Conservation (phyloP, 108 stramenopile species). For the Conticribra guillardii region DNA sequence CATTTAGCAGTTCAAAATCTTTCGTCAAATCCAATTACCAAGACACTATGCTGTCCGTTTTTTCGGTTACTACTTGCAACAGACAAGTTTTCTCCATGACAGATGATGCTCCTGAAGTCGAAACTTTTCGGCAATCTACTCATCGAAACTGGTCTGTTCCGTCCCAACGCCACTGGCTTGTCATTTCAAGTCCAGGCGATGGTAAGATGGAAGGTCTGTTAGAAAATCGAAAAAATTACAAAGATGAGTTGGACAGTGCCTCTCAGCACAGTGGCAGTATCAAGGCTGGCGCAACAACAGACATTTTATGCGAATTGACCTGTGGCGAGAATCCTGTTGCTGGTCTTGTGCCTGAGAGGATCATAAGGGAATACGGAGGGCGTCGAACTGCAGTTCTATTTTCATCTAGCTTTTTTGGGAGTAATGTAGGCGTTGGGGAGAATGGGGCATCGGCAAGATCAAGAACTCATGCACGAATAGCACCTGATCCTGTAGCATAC, state of each 20-base stretch:
- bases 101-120: no score
- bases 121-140: no score
- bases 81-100: no score
- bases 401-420: conserved; percentile 46
- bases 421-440: conserved; percentile 9
- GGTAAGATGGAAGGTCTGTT: conserved; percentile 9
- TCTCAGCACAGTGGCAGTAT: conserved; percentile 31
- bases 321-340: conserved; percentile 50
- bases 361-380: conserved; percentile 56
- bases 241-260: conserved; percentile 25
- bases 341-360: conserved; percentile 62
- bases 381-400: conserved; percentile 55
- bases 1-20: conserved; percentile 15
- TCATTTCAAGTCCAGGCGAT: conserved; percentile 68
- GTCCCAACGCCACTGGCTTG: conserved; percentile 72
- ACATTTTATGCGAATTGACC: conserved; percentile 74
- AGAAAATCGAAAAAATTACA: conserved; percentile 17
- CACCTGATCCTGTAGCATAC: conserved; percentile 46
- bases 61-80: conserved; percentile 61
- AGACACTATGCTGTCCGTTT: conserved; percentile 67
- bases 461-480: conserved; percentile 29
- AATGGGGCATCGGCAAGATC: conserved; percentile 7
- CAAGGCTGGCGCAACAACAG: conserved; percentile 56
- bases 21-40: conserved; percentile 43
- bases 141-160: conserved; percentile 56